A percentile compares a stretch with the other conserved stretches of the same genome.
Conservation (phyloP, 139 green algal genomes). For the Diplosphaera chodatii region DNA sequence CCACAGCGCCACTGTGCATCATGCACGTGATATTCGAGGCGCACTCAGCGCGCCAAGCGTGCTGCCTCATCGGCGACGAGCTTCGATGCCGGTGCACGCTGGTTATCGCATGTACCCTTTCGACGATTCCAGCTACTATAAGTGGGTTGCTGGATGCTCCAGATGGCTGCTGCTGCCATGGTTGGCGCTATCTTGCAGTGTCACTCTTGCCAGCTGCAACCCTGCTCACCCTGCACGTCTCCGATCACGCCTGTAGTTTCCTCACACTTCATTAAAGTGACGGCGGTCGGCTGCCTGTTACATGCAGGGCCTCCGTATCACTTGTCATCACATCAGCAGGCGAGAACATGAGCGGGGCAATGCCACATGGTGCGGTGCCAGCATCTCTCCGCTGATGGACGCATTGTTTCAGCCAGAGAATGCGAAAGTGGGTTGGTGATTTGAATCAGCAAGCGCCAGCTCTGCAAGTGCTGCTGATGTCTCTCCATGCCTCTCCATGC, state of each 20-base stretch:
- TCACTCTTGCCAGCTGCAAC: not conserved
- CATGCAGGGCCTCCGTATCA: not conserved
- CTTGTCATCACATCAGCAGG: not conserved
- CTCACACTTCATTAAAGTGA: no score
- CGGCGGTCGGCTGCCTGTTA: no score
- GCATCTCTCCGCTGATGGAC: no score
- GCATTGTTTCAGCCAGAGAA: no score
- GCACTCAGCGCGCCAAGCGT: no score
- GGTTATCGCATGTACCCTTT: slow-evolving; percentile 10
- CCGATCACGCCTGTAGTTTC: no score
- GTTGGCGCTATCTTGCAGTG: not conserved
- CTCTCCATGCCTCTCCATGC: slow-evolving; percentile 3
- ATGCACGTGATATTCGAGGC: no score
- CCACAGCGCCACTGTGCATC: no score
- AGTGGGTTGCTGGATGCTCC: no score
- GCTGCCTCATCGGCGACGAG: not conserved
- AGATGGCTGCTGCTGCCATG: not conserved
- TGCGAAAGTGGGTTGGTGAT: not conserved
- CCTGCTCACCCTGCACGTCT: not conserved
- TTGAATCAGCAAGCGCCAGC: not conserved
- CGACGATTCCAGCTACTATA: slow-evolving; percentile 9
- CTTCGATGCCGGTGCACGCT: not conserved
- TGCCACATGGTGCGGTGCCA: no score
- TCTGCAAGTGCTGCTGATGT: slow-evolving; percentile 7
- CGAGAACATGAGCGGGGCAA: not conserved